Evolutionary conservation across 2,329 filamentous ascomycete species (phyloP).

Genomic region (Fusarium pseudocircinatum): DNA sequence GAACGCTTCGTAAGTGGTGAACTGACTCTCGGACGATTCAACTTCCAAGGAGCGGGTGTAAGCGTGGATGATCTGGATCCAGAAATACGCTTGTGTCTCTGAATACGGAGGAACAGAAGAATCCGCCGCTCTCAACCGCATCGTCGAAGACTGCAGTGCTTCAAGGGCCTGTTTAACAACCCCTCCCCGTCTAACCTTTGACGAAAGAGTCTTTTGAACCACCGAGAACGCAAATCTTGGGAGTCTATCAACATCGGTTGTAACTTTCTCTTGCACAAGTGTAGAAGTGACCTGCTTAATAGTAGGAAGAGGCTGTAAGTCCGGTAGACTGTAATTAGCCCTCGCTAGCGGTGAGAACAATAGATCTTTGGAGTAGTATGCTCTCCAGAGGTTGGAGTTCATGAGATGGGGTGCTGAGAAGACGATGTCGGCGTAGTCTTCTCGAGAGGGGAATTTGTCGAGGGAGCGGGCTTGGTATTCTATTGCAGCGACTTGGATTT

Average conservation of each 20-base stretch:
- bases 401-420: slow-evolving; percentile 42
- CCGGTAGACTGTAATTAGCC: slow-evolving; percentile 44
- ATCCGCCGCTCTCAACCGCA: slow-evolving; percentile 32
- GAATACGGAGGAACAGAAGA: slow-evolving; percentile 42
- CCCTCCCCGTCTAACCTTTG: slow-evolving; percentile 32
- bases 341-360: slow-evolving; percentile 46
- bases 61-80: slow-evolving; percentile 43
- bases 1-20: slow-evolving; percentile 35
- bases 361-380: slow-evolving; percentile 46
- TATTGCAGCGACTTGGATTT: slow-evolving; percentile 46
- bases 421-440: slow-evolving; percentile 40
- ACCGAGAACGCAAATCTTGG: slow-evolving; percentile 46
- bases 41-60: slow-evolving; percentile 25
- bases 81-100: slow-evolving; percentile 48
- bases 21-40: background rate
- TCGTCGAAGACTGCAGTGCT: slow-evolving; percentile 38
- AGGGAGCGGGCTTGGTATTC: slow-evolving; percentile 32
- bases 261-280: accelerated
- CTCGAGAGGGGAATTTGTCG: slow-evolving; percentile 14
- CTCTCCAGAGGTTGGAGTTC: slow-evolving; percentile 45
- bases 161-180: slow-evolving; percentile 43
- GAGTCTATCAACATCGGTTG: slow-evolving; percentile 30
- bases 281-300: background rate
- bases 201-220: slow-evolving; percentile 37
- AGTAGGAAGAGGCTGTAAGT: slow-evolving; percentile 44